Evolutionary conservation across 768 basidiomycete species (phyloP).

Genomic region (Mrakia hoshinonis): DNA sequence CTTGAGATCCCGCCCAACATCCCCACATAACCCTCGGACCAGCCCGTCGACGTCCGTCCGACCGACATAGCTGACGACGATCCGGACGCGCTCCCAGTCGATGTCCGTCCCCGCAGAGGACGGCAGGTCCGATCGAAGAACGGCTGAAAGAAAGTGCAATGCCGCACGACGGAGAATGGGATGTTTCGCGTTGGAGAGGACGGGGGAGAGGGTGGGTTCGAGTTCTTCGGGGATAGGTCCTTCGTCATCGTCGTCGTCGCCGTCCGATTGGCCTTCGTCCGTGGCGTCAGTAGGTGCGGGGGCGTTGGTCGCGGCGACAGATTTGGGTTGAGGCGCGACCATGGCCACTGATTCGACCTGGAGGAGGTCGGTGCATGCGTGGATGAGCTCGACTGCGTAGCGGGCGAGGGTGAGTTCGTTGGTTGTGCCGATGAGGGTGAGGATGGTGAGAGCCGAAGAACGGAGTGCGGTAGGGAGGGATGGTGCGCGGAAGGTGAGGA

Average conservation of each 20-base stretch:
- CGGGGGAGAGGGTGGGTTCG: not conserved
- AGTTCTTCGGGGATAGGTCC: slow-evolving; percentile 23
- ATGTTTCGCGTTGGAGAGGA: slow-evolving; percentile 54
- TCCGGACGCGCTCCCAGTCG: no score
- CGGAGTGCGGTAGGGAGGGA: slow-evolving; percentile 66
- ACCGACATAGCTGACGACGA: no score
- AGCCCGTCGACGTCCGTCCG: no score
- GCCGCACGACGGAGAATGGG: slow-evolving; percentile 78
- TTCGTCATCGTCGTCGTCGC: slow-evolving; percentile 33
- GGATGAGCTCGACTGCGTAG: slow-evolving; percentile 55
- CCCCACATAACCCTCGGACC: no score
- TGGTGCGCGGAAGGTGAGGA: slow-evolving; percentile 52
- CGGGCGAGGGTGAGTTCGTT: slow-evolving; percentile 55
- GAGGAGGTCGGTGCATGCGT: slow-evolving; percentile 67
- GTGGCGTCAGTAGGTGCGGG: no score
- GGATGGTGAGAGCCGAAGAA: slow-evolving; percentile 57
- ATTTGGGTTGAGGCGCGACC: not conserved
- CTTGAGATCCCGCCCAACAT: no score
- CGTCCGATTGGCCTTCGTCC: not conserved
- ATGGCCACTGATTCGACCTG: slow-evolving; percentile 39
- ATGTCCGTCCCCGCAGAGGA: not conserved
- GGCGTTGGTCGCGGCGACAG: not conserved
- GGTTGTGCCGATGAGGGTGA: slow-evolving; percentile 64
- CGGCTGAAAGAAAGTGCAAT: slow-evolving; percentile 65
- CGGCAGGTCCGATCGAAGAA: slow-evolving; percentile 55